Percentiles rank a stretch among this genome's conserved stretches.
phyloP scores from a whole-genome alignment of 495 filamentous ascomycete genomes.

The Cetradonia linearis region DNA sequence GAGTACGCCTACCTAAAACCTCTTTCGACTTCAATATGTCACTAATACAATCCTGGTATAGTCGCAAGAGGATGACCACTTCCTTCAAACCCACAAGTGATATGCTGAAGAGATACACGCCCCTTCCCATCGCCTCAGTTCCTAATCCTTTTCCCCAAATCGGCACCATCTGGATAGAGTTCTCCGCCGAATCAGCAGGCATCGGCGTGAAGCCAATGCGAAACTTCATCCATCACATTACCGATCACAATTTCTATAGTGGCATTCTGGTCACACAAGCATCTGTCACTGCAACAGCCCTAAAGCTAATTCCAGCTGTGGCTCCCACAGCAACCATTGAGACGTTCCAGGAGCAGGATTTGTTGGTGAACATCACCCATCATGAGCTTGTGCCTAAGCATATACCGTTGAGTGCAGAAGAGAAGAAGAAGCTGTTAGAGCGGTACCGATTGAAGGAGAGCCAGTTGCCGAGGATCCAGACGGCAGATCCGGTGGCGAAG shows the following conservation, averaged over 20 bases:
- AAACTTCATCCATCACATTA: constrained; percentile 71
- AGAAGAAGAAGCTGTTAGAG: constrained; percentile 73
- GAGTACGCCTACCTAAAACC: constrained; percentile 44
- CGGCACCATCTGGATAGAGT: constrained; percentile 89
- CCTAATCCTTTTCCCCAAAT: constrained; percentile 59
- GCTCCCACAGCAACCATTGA: constrained; percentile 64
- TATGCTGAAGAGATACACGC: constrained; percentile 77
- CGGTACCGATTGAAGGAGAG: constrained; percentile 94
- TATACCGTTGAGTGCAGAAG: constrained; percentile 76
- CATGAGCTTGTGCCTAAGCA: constrained; percentile 96
- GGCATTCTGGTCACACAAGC: constrained; percentile 79
- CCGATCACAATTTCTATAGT: constrained; percentile 66
- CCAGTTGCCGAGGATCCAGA: constrained; percentile 84
- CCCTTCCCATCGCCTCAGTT: constrained; percentile 49
- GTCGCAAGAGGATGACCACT: constrained; percentile 75
- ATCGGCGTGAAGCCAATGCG: constrained; percentile 90
- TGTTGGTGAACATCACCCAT: constrained; percentile 95
- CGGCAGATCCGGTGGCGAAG: constrained; percentile 81
- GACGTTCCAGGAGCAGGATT: constrained; percentile 87
- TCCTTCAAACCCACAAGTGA: constrained; percentile 66
- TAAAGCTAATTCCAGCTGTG: constrained; percentile 70
- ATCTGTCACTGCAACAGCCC: constrained; percentile 71
- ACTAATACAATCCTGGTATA: constrained; percentile 34
- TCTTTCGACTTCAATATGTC: constrained; percentile 15
- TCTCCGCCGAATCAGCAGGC: constrained; percentile 54